phyloP scores from a whole-genome alignment of 1,284 basidiomycete species.

The Puccinia novopanici region DNA sequence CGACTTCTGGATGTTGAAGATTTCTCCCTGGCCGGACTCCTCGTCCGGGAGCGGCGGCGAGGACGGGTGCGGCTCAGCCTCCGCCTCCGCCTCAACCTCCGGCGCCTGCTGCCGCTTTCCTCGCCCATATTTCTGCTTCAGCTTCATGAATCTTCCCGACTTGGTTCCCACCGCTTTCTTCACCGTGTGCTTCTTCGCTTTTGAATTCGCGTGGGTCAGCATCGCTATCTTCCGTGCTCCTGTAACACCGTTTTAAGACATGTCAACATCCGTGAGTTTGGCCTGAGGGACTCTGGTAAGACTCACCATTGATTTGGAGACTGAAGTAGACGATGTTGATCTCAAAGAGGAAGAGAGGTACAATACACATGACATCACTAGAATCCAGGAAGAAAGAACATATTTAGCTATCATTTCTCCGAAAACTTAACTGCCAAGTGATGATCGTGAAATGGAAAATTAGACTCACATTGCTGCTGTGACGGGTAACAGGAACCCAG shows the following conservation, averaged over 20 bases:
- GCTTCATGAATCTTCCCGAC: background rate
- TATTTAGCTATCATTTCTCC: background rate
- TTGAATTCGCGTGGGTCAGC: slow-evolving; percentile 25
- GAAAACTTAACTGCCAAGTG: background rate
- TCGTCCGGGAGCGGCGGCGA: slow-evolving; percentile 29
- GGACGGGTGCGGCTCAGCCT: slow-evolving; percentile 20
- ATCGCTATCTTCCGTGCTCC: slow-evolving; percentile 38
- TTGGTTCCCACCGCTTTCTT: slow-evolving; percentile 7
- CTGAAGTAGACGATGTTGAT: slow-evolving; percentile 48
- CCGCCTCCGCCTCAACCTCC: slow-evolving; percentile 9
- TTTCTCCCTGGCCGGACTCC: slow-evolving; percentile 9
- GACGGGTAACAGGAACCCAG: slow-evolving; percentile 26
- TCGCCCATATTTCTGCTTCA: background rate
- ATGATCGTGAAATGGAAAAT: background rate
- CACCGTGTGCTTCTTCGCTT: slow-evolving; percentile 23
- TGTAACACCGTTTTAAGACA: background rate
- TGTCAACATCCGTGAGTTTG: background rate
- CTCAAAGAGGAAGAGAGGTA: slow-evolving; percentile 44
- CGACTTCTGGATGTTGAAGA: slow-evolving; percentile 48
- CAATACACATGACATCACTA: slow-evolving; percentile 40
- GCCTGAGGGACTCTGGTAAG: background rate
- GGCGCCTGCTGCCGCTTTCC: slow-evolving; percentile 2
- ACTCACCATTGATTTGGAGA: slow-evolving; percentile 47
- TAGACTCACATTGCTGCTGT: slow-evolving; percentile 45
- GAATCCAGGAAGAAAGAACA: background rate